Conservation (phyloP, 2,329 filamentous ascomycete species). For the Ceratocystis alfenasii region DNA sequence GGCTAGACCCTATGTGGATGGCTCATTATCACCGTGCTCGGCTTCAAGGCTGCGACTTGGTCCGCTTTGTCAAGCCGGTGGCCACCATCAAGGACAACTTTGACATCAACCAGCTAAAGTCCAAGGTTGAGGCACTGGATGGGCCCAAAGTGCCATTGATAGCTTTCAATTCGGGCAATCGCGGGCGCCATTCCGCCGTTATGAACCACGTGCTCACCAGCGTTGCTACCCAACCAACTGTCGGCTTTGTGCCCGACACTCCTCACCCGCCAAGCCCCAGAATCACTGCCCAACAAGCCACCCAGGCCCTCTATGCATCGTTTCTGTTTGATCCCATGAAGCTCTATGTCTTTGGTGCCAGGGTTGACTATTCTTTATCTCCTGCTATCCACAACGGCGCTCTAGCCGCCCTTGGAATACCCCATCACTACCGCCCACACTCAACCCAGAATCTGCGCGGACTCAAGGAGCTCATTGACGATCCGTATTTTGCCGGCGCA, state of each 20-base stretch:
- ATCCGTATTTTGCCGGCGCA: constrained; percentile 58
- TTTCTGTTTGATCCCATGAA: constrained; percentile 58
- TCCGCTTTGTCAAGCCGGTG: constrained; percentile 48
- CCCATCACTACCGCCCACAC: constrained; percentile 53
- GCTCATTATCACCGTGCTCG: constrained; percentile 47
- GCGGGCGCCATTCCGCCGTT: constrained; percentile 52
- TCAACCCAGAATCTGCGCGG: constrained; percentile 51
- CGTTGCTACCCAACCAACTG: constrained; percentile 22
- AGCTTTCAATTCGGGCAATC: constrained; percentile 51
- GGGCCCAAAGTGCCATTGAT: constrained; percentile 42
- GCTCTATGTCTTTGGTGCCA: constrained; percentile 62
- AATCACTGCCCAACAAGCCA: constrained; percentile 52
- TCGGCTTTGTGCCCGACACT: constrained; percentile 28
- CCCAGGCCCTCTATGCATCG: constrained; percentile 52
- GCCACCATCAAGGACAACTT: constrained; percentile 50
- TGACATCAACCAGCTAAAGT: constrained; percentile 44
- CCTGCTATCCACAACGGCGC: constrained; percentile 68
- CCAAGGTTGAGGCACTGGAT: constrained; percentile 35
- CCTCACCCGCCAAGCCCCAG: constrained; percentile 21
- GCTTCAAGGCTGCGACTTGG: constrained; percentile 47
- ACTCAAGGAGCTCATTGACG: constrained; percentile 51
- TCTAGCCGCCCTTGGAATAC: constrained; percentile 54
- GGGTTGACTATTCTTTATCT: constrained; percentile 59
- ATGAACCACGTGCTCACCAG: constrained; percentile 48
- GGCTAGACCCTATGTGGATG: constrained; percentile 45